Evolutionary conservation across 2,329 filamentous ascomycete genomes (phyloP).

Genomic region (Aspergillus quadrilineatus): DNA sequence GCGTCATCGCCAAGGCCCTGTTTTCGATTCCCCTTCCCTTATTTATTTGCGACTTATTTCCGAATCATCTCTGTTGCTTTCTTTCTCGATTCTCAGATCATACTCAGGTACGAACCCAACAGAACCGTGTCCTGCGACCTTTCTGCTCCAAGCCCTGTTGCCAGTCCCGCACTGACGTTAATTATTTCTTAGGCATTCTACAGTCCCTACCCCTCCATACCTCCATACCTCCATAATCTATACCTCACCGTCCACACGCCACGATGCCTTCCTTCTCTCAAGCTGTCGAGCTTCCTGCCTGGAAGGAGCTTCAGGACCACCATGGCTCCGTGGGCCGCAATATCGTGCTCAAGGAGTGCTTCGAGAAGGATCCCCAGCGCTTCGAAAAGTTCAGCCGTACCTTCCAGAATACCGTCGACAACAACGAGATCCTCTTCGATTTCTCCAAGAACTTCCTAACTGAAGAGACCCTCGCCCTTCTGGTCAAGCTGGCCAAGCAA

Average conservation of each 20-base stretch:
- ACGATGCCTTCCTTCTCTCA: conserved; percentile 56
- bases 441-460: conserved; percentile 99
- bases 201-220: not conserved
- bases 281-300: conserved; percentile 80
- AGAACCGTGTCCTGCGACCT: not conserved
- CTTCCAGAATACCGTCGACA: conserved; percentile 75
- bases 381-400: conserved; percentile 88
- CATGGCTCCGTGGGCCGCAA: conserved; percentile 81
- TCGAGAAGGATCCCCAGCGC: conserved; percentile 80
- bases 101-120: conserved; percentile 9
- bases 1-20: conserved; percentile 14
- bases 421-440: conserved; percentile 89
- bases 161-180: conserved; percentile 31
- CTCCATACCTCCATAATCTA: not conserved
- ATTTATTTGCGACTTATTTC: conserved; percentile 11
- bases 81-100: not conserved
- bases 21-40: conserved; percentile 12
- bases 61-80: conserved; percentile 8
- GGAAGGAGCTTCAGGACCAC: conserved; percentile 88
- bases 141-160: not conserved
- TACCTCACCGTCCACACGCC: conserved; percentile 6
- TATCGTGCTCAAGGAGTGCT: conserved; percentile 91
- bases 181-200: conserved; percentile 6
- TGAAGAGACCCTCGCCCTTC: conserved; percentile 82
- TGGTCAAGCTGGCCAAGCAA: conserved; percentile 88